Evolutionary conservation across 306 rosid genomes (phyloP), one percentile per base, ranked within the genome.

Genomic region (Cucurbita moschata): DNA sequence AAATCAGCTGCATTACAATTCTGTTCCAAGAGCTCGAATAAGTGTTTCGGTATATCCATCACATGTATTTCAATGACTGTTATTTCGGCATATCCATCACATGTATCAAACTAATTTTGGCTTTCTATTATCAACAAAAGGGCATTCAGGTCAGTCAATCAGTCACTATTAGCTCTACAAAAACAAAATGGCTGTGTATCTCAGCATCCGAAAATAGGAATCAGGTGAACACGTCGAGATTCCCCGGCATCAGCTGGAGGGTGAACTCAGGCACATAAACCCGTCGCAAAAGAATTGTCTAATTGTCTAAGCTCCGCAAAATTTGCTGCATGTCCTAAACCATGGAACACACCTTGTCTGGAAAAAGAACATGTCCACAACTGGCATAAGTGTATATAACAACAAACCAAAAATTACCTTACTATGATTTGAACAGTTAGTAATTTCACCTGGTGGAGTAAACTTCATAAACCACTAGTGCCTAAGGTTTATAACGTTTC

Each of bases 271-370:
- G 74, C 59, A 49, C 74, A 70, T 15, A 26, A 16, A 35, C 50
- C 43, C 50, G 74, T 49, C 11, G 64, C 38, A 55, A 56, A 56
- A 72, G 76, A 72, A 72, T 72, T 57, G 51, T 18, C 37, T 26
- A 72, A 72, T 72, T 57, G 51, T 18, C 37, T 26, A 1, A 72
- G 53, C 66, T 40, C 65, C 18, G 21, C 37, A 72, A 72, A 30
- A 38, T 18, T 54, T 5, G 71, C 74, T 26, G 23, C 59, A 68
- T 14, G 21, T 19, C 57, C 73, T 88, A 93, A 69, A 92, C 92
- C 77, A 81, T 63, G 65, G 96, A 93, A 79, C 98, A 93, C 58
- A 93, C 87, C 87, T 90, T 93, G 76, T 90, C 98, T 93, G 94
- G 65, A 81, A 81, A 70, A 0, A 62, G 35, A 26, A 49, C 66